These are phyloP conservation scores for Xylaria sp. DNA, from an alignment of 2,329 filamentous ascomycete genomes.

Conservation along the genomic window DNA sequence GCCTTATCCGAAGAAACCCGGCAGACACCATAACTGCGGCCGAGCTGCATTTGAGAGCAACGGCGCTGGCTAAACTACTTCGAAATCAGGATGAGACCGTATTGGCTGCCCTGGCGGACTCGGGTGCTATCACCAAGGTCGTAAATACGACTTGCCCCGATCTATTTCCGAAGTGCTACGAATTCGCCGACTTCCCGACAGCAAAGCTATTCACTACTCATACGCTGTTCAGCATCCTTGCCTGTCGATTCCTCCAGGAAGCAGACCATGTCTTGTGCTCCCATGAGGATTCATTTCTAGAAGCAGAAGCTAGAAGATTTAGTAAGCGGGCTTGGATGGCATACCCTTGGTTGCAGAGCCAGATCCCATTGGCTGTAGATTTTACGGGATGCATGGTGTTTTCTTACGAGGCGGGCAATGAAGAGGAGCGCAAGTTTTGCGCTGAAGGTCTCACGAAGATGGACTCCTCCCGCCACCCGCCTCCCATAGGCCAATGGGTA, in stretches of 20 bases:
- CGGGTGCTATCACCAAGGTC: conserved; percentile 33
- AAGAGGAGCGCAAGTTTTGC: conserved; percentile 34
- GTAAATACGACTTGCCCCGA: conserved; percentile 30
- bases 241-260: conserved; percentile 33
- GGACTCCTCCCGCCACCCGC: conserved; percentile 37
- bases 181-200: conserved; percentile 36
- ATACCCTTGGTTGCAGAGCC: conserved; percentile 34
- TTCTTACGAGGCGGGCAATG: conserved; percentile 37
- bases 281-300: conserved; percentile 24
- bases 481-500: conserved; percentile 37
- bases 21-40: conserved; percentile 33
- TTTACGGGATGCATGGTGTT: conserved; percentile 36
- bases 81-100: conserved; percentile 30
- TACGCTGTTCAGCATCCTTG: conserved; percentile 35
- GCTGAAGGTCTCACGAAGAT: conserved; percentile 32
- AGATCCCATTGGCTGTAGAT: conserved; percentile 36
- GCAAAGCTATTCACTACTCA: conserved; percentile 37
- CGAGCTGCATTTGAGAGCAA: conserved; percentile 32
- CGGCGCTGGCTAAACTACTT: conserved; percentile 30
- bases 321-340: conserved; percentile 38
- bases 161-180: conserved; percentile 34
- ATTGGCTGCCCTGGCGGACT: conserved; percentile 26
- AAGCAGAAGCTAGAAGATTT: conserved; percentile 31
- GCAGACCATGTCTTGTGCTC: conserved; percentile 30
- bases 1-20: conserved; percentile 30